phyloP scores from a whole-genome alignment of 345 rosid species.

The Geranium brycei region DNA sequence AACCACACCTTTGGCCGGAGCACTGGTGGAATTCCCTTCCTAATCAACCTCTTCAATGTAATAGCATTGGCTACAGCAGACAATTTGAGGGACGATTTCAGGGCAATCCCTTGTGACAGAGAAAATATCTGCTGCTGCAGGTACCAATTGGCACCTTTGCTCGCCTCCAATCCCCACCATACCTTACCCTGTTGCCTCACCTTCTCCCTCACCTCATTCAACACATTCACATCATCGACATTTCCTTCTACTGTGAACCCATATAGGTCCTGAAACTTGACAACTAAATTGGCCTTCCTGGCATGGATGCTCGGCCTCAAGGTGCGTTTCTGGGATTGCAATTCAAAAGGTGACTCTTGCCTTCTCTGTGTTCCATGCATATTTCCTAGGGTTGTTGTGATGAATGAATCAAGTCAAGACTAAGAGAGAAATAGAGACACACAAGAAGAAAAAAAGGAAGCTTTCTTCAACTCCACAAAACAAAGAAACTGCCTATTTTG shows the following conservation, averaged over 20 bases:
- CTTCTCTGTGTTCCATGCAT: slow-evolving; percentile 63
- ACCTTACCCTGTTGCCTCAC: slow-evolving; percentile 90
- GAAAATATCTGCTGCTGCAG: slow-evolving; percentile 49
- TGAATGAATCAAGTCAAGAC: no score
- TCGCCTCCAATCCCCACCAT: slow-evolving; percentile 98
- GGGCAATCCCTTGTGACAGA: slow-evolving; percentile 51
- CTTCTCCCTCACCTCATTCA: slow-evolving; percentile 95
- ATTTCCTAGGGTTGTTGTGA: slow-evolving; percentile 4
- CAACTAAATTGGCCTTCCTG: slow-evolving; percentile 74
- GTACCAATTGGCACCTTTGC: slow-evolving; percentile 99
- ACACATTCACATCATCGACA: slow-evolving; percentile 87
- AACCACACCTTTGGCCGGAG: slow-evolving; percentile 98
- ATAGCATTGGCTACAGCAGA: slow-evolving; percentile 69
- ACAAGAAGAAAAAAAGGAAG: no score
- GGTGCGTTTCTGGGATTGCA: slow-evolving; percentile 64
- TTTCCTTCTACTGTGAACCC: slow-evolving; percentile 95
- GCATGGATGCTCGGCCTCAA: slow-evolving; percentile 97
- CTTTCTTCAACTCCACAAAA: no score
- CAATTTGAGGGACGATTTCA: slow-evolving; percentile 77
- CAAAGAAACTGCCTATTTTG: no score
- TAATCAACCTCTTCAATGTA: slow-evolving; percentile 72
- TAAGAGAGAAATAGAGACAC: no score
- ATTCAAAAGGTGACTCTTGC: slow-evolving; percentile 53
- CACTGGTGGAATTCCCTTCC: slow-evolving; percentile 97
- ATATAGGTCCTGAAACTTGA: slow-evolving; percentile 88